phyloP scores from a whole-genome alignment of 2,329 filamentous ascomycete genomes.

The Ramularia endophylla region DNA sequence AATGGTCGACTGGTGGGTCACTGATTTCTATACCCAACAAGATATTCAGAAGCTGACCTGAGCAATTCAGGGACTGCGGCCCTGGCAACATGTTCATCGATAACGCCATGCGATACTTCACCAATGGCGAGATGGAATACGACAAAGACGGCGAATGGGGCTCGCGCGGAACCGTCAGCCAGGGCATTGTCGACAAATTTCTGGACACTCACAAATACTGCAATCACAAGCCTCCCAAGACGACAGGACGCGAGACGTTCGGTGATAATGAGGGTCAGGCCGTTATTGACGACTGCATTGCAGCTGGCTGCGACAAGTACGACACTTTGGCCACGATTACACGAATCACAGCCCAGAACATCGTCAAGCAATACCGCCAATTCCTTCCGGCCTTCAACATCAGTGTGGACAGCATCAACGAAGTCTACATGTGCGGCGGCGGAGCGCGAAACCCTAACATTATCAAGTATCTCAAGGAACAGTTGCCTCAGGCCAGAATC shows the following conservation, averaged over 20 bases:
- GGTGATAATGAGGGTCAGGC: constrained; percentile 16
- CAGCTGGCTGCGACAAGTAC: constrained; percentile 9
- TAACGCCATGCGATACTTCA: constrained; percentile 20
- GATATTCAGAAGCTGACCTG: too few species aligned
- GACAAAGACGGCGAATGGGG: constrained; percentile 19
- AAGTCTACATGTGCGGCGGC: too few species aligned
- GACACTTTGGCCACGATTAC: constrained; percentile 24
- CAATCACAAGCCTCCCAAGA: constrained; percentile 17
- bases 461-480: too few species aligned
- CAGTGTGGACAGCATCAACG: too few species aligned
- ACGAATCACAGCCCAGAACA: constrained; percentile 20
- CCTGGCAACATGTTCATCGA: constrained; percentile 25
- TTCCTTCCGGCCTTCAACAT: too few species aligned
- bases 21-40: too few species aligned
- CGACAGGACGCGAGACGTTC: constrained; percentile 20
- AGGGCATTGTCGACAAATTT: constrained; percentile 17
- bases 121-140: constrained; percentile 18
- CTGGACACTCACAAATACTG: constrained; percentile 14
- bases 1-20: constrained; percentile 3
- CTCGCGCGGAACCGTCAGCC: constrained; percentile 15
- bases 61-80: constrained; percentile 18
- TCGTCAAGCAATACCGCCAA: constrained; percentile 19
- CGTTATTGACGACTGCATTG: constrained; percentile 13
- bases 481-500: too few species aligned
- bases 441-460: too few species aligned